Evolutionary conservation across 1,284 basidiomycete genomes (phyloP).

Genomic region (Tilletia setariae): DNA sequence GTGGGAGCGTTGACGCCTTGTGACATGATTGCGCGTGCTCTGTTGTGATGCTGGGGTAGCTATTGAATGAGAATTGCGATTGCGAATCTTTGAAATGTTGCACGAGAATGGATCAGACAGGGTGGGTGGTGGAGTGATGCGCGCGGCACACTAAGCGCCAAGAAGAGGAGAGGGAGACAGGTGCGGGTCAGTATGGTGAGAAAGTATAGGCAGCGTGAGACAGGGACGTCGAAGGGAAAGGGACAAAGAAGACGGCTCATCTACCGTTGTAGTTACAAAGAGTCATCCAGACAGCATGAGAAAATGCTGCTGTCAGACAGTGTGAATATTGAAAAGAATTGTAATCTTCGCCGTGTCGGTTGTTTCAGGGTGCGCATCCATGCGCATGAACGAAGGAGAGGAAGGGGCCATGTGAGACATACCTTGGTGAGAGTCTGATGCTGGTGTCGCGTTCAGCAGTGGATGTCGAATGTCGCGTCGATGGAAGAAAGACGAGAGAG

Average conservation of each 20-base stretch:
- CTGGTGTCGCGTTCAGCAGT: background rate
- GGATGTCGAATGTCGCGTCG: background rate
- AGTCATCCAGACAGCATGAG: no score
- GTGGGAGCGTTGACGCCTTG: conserved; percentile 71
- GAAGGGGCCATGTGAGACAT: background rate
- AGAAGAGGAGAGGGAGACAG: background rate
- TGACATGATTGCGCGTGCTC: background rate
- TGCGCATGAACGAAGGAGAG: background rate
- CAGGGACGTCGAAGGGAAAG: background rate
- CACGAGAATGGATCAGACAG: background rate
- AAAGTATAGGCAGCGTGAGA: no score
- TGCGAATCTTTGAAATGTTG: background rate
- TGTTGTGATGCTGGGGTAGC: background rate
- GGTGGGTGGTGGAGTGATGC: background rate
- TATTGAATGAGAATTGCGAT: background rate
- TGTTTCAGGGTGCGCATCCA: background rate
- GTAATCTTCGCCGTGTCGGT: conserved; percentile 22
- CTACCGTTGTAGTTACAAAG: conserved; percentile 52
- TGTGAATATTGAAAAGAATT: conserved; percentile 24
- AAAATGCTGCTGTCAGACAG: conserved; percentile 20
- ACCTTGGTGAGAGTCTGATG: background rate
- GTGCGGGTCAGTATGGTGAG: background rate
- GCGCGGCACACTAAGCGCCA: background rate
- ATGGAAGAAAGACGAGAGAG: background rate
- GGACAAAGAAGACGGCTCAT: conserved; percentile 32